Evolutionary conservation across 2,329 filamentous ascomycete genomes (phyloP).

Genomic region (Alternaria metachromatica): DNA sequence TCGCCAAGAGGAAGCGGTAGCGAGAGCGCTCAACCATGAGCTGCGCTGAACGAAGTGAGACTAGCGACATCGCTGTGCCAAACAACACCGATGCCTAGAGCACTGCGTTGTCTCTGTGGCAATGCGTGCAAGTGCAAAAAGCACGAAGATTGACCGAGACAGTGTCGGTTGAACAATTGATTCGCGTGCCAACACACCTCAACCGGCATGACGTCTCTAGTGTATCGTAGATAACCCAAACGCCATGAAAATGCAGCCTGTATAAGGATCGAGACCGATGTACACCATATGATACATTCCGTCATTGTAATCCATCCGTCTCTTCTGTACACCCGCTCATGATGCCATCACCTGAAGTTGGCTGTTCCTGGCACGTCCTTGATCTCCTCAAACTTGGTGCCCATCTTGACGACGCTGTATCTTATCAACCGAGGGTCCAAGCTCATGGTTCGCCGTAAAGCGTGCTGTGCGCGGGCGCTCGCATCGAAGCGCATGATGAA

Average conservation of each 20-base stretch:
- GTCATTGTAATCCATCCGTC: background rate
- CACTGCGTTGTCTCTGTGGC: background rate
- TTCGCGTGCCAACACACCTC: background rate
- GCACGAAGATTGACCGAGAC: background rate
- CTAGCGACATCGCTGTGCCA: background rate
- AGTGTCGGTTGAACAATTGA: background rate
- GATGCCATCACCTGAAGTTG: constrained; percentile 47
- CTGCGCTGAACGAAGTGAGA: background rate
- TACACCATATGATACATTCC: background rate
- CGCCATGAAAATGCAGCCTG: background rate
- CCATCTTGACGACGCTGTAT: constrained; percentile 85
- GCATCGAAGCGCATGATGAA: constrained; percentile 97
- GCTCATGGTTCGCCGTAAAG: constrained; percentile 75
- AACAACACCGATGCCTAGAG: background rate
- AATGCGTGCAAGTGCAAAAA: background rate
- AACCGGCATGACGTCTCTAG: background rate
- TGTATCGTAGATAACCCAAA: background rate
- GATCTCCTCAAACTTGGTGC: constrained; percentile 68
- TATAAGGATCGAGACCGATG: background rate
- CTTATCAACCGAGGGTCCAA: constrained; percentile 92
- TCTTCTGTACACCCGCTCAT: background rate
- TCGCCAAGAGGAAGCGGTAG: background rate
- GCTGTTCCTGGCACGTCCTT: constrained; percentile 63
- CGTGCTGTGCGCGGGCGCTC: constrained; percentile 73
- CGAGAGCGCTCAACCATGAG: background rate